These are phyloP conservation scores for Chrysophaeum taylorii DNA, from an alignment of 352 stramenopile genomes.

Conservation along the genomic window DNA sequence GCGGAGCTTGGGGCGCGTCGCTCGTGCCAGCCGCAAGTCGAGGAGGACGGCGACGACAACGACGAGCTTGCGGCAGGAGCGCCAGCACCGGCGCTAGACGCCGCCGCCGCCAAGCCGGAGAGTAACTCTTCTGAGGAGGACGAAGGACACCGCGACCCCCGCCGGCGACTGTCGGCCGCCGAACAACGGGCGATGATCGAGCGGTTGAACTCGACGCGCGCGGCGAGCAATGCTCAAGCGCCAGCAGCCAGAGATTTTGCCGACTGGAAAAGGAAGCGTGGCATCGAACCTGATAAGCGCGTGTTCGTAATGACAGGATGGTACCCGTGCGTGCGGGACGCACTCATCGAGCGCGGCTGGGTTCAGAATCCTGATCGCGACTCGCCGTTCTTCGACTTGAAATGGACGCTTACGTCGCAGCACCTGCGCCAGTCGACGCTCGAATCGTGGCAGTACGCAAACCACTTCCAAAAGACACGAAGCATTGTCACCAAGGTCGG, in stretches of 20 bases:
- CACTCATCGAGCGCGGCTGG: constrained; percentile 71
- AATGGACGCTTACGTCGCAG: constrained; percentile 75
- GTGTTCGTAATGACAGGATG: constrained; percentile 78
- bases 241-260: constrained; percentile 58
- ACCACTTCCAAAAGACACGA: constrained; percentile 78
- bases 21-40: no score
- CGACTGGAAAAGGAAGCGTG: constrained; percentile 75
- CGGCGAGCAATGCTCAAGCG: neutral
- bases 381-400: constrained; percentile 75
- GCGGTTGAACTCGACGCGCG: neutral
- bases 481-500: constrained; percentile 78
- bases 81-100: neutral
- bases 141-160: neutral
- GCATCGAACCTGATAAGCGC: constrained; percentile 41
- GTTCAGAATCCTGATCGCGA: constrained; percentile 64
- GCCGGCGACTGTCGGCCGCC: neutral
- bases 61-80: constrained; percentile 12
- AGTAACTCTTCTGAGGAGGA: constrained; percentile 7
- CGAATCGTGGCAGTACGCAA: constrained; percentile 68
- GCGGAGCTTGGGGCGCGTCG: no score
- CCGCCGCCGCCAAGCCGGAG: neutral
- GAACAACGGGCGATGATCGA: neutral
- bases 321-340: constrained; percentile 76
- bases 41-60: neutral
- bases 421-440: constrained; percentile 63